Base-by-base conservation (phyloP, 345 rosid species). In the Sisymbrium irio region DNA sequence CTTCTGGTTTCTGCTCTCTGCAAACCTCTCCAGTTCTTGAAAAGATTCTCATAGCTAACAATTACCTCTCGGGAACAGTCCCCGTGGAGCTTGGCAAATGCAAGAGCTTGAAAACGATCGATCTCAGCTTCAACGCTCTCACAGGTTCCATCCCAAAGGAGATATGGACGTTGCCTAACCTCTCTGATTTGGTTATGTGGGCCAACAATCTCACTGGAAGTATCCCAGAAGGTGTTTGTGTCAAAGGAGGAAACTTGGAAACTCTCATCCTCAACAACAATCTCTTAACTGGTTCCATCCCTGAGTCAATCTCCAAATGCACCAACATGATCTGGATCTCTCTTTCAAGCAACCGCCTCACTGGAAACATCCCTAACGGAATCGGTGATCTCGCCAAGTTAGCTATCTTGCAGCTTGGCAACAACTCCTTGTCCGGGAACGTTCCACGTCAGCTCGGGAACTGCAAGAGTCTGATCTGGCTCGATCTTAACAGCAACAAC, bases 241-340 rank as follows among this genome's bases (percentile, higher is more conserved):
- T 62, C 11, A 51, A 81, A 9, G 95, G 97, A 62, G 94, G 98
- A 36, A 89, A 85, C 68, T 78, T 93, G 57, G 94, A 89, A 83
- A 85, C 91, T 15, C 72, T 93, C 73, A 91, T 93, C 65, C 89
- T 93, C 68, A 93, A 93, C 86, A 93, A 91, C 84, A 93, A 93
- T 79, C 81, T 82, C 30, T 81, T 93, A 51, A 77, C 72, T 4
- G 98, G 98, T 33, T 78, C 67, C 9, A 86, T 93, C 69, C 98
- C 98, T 2, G 40, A 85, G 45, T 91, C 98, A 56, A 86, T 93
- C 58, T 82, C 75, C 25, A 84, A 27, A 36, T 93, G 98, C 82
- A 88, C 89, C 41, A 91, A 87, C 62, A 79, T 93, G 95, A 80
- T 91, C 35, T 93, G 98, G 98, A 86, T 89, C 46, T 93, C 98